phyloP scores from a whole-genome alignment of 495 filamentous ascomycete species.

The Tuber borchii region DNA sequence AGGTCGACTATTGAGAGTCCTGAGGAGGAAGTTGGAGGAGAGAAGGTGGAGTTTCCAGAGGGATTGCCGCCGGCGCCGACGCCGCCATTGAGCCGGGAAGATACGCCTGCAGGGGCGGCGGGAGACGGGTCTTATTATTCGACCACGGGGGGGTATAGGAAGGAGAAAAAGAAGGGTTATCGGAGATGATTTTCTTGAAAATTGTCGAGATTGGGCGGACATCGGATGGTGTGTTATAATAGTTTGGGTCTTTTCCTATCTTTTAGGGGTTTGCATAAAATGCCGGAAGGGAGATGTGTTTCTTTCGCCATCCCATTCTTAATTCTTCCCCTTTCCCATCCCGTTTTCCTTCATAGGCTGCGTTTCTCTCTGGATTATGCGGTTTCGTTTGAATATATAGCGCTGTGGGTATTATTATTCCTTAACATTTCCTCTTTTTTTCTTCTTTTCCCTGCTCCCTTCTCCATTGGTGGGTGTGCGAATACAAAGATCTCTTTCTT shows the following conservation, averaged over 20 bases:
- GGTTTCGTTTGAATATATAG: not conserved
- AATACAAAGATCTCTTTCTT: not conserved
- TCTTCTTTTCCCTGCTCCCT: not conserved
- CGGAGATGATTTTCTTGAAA: not conserved
- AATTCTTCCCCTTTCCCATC: not conserved
- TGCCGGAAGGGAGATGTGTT: not conserved
- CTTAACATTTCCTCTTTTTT: not conserved
- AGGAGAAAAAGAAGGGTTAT: slow-evolving; percentile 13
- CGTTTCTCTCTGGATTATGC: not conserved
- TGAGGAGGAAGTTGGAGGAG: slow-evolving; percentile 5
- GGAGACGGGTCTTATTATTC: slow-evolving; percentile 24
- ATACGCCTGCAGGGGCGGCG: slow-evolving; percentile 9
- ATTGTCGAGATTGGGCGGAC: not conserved
- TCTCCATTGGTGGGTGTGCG: not conserved
- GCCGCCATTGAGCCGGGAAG: slow-evolving; percentile 28
- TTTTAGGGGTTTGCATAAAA: not conserved
- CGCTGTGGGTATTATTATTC: not conserved
- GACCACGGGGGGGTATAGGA: slow-evolving; percentile 16
- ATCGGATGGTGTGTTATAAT: not conserved
- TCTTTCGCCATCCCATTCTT: not conserved
- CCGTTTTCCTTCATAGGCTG: not conserved
- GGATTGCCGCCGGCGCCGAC: slow-evolving; percentile 29
- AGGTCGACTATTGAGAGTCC: slow-evolving; percentile 7
- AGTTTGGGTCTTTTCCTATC: not conserved
- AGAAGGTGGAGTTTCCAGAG: slow-evolving; percentile 20